Evolutionary conservation across 2,329 filamentous ascomycete species (phyloP).

Genomic region (Pseudogymnoascus verrucosus): DNA sequence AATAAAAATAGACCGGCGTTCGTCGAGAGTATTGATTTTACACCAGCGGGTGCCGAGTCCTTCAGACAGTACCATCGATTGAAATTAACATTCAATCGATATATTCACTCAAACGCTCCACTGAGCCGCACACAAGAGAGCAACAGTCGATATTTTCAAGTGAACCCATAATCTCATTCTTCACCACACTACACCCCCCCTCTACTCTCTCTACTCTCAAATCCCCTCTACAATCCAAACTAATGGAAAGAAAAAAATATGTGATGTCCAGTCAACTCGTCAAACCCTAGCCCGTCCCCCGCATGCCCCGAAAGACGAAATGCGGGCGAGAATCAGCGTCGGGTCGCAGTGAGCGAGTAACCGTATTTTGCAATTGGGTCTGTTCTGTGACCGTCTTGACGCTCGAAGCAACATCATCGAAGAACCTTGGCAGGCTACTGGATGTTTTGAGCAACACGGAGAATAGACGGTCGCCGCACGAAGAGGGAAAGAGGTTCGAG

Average conservation of each 20-base stretch:
- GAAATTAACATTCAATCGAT: background rate
- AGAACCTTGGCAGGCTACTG: conserved; percentile 12
- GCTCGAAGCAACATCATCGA: conserved; percentile 26
- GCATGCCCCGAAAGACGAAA: conserved; percentile 34
- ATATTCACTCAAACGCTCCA: background rate
- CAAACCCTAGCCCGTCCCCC: conserved; percentile 33
- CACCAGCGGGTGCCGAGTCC: background rate
- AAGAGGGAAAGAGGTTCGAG: conserved; percentile 17
- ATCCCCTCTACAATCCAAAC: background rate
- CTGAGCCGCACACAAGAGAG: background rate
- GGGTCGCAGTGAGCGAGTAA: conserved; percentile 41
- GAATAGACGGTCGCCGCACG: conserved; percentile 27
- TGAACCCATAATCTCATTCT: conserved; percentile 43
- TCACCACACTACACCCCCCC: conserved; percentile 27
- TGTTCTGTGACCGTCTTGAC: conserved; percentile 31
- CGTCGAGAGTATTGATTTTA: background rate
- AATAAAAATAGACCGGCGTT: background rate
- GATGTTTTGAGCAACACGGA: conserved; percentile 29
- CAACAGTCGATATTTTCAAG: background rate
- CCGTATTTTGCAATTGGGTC: conserved; percentile 66
- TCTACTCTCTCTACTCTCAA: conserved; percentile 13
- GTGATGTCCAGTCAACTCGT: conserved; percentile 26
- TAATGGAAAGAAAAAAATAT: conserved; percentile 17
- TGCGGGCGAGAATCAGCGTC: conserved; percentile 30
- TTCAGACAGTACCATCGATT: background rate